A percentile compares a stretch with the other conserved stretches of the same genome.
These are phyloP conservation scores for Larix kaempferi DNA, from an alignment of 75 land plant species.

Conservation along the genomic window DNA sequence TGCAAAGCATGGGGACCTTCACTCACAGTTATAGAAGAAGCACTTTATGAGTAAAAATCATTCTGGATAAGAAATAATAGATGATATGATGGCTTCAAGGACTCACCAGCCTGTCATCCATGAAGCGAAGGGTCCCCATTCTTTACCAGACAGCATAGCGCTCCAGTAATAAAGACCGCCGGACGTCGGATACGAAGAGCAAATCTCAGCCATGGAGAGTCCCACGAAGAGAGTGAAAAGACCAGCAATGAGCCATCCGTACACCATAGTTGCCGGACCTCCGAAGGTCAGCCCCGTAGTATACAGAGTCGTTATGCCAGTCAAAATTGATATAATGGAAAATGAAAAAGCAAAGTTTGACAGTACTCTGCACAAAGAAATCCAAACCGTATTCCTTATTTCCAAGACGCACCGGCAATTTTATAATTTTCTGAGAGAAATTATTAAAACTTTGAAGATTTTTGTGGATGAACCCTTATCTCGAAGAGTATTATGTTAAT, in stretches of 20 bases:
- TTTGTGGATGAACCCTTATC: too few relatives aligned
- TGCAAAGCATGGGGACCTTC: too few relatives aligned
- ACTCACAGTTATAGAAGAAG: background rate
- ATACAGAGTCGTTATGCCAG: slow-evolving; percentile 82
- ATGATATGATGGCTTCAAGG: background rate
- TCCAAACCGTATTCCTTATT: background rate
- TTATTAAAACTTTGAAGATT: too few relatives aligned
- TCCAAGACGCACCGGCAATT: background rate
- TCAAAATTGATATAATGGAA: slow-evolving; percentile 83
- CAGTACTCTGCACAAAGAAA: slow-evolving; percentile 52
- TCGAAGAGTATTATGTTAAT: too few relatives aligned
- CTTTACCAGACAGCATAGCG: slow-evolving; percentile 66
- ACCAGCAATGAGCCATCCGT: slow-evolving; percentile 86
- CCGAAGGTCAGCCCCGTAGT: slow-evolving; percentile 84
- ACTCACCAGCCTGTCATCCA: slow-evolving; percentile 96
- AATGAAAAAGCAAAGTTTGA: slow-evolving; percentile 91
- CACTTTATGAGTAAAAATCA: background rate
- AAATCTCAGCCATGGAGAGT: slow-evolving; percentile 88
- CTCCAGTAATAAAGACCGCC: slow-evolving; percentile 98
- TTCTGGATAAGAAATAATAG: background rate
- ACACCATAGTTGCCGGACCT: slow-evolving; percentile 68
- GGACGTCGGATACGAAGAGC: slow-evolving; percentile 92
- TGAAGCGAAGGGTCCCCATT: slow-evolving; percentile 91
- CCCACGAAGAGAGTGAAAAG: slow-evolving; percentile 78
- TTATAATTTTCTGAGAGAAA: too few relatives aligned